Evolutionary conservation across 2,329 filamentous ascomycete species (phyloP).

Genomic region (Sarocladium oryzae): DNA sequence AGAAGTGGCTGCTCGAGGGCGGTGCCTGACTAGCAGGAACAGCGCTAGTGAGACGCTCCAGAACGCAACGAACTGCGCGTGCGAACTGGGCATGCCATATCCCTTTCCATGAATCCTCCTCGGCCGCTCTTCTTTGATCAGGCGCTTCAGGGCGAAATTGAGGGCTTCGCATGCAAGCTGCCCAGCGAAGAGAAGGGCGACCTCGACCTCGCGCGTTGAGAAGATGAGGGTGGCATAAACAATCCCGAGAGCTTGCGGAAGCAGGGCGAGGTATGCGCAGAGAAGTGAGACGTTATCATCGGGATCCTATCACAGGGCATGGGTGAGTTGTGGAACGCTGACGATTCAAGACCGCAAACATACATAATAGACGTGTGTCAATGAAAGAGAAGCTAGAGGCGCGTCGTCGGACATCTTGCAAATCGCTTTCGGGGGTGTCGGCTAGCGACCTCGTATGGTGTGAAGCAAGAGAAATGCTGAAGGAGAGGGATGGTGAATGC

Average conservation of each 20-base stretch:
- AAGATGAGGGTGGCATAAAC: slow-evolving; percentile 86
- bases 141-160: slow-evolving; percentile 83
- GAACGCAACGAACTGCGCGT: slow-evolving; percentile 91
- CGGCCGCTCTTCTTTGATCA: slow-evolving; percentile 89
- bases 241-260: slow-evolving; percentile 86
- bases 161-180: slow-evolving; percentile 87
- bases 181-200: slow-evolving; percentile 82
- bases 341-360: slow-evolving; percentile 22
- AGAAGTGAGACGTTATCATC: slow-evolving; percentile 75
- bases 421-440: too few relatives aligned
- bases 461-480: too few relatives aligned
- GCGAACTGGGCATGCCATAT: slow-evolving; percentile 93
- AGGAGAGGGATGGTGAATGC: too few relatives aligned
- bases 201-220: slow-evolving; percentile 84
- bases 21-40: slow-evolving; percentile 78
- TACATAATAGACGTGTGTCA: slow-evolving; percentile 97
- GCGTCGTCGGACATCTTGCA: slow-evolving; percentile 20
- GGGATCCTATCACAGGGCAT: slow-evolving; percentile 59
- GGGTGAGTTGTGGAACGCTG: not conserved
- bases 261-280: slow-evolving; percentile 88
- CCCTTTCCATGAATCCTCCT: slow-evolving; percentile 81
- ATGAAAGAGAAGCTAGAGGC: slow-evolving; percentile 81
- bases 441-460: too few relatives aligned
- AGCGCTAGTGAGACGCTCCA: slow-evolving; percentile 80
- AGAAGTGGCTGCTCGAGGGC: slow-evolving; percentile 37